Conservation (phyloP, 2,329 filamentous ascomycete species). For the Thielaviopsis punctulata region DNA sequence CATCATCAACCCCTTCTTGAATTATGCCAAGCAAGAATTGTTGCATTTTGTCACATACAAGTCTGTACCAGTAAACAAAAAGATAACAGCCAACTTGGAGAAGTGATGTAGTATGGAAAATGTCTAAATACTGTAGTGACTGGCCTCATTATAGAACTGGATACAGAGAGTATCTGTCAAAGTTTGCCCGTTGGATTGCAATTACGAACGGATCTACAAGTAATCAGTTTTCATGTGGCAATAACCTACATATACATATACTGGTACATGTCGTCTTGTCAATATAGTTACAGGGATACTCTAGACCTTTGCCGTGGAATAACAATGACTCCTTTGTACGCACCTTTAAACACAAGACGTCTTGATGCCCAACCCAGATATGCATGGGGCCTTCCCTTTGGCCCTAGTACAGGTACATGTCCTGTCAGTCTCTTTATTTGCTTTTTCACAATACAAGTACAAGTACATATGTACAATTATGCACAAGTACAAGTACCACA, state of each 20-base stretch:
- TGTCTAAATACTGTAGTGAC: no score
- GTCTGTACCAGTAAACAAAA: no score
- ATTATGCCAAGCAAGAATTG: no score
- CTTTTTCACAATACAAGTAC: background rate
- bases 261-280: background rate
- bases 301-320: background rate
- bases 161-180: no score
- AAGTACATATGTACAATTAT: background rate
- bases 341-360: background rate
- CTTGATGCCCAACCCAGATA: background rate
- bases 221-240: no score
- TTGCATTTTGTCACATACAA: no score
- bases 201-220: background rate
- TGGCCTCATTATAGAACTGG: no score
- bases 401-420: background rate
- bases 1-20: no score
- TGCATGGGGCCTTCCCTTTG: background rate
- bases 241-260: background rate
- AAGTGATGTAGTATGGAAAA: no score
- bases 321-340: background rate
- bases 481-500: no score
- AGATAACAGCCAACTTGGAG: no score
- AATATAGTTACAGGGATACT: background rate
- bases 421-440: background rate
- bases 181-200: background rate